These are phyloP conservation scores for Phaeosphaeria sp. DNA, from an alignment of 2,329 filamentous ascomycete species.

Conservation along the genomic window DNA sequence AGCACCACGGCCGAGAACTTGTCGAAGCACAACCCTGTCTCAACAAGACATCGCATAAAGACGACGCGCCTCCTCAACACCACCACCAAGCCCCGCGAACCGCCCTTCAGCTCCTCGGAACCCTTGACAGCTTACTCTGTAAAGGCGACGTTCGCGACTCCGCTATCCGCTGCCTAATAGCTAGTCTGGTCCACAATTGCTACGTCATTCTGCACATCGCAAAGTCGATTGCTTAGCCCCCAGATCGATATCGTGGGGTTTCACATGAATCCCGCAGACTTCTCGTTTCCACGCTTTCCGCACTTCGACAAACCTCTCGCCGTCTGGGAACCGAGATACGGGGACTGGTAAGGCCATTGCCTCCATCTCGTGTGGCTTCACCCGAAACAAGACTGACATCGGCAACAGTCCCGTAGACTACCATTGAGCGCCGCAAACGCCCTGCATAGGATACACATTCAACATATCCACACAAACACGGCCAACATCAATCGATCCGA, in stretches of 20 bases:
- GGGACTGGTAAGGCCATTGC: conserved; percentile 18
- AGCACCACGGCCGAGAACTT: conserved; percentile 27
- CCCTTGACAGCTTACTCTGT: conserved; percentile 2
- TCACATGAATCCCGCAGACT: conserved; percentile 35
- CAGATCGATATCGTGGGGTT: conserved; percentile 25
- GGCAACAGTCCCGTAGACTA: conserved; percentile 14
- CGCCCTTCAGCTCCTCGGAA: not conserved
- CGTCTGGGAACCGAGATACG: conserved; percentile 28
- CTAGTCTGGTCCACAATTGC: conserved; percentile 16
- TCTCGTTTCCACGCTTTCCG: conserved; percentile 32
- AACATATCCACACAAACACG: not conserved
- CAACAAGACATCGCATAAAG: conserved; percentile 34
- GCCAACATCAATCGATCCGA: not conserved
- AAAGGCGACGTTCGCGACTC: not conserved
- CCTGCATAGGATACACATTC: not conserved
- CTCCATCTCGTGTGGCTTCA: not conserved
- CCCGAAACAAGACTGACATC: conserved; percentile 19
- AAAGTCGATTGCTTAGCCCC: conserved; percentile 14
- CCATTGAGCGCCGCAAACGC: not conserved
- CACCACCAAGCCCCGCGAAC: not conserved
- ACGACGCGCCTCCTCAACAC: conserved; percentile 14
- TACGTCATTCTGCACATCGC: conserved; percentile 34
- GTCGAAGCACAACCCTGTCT: conserved; percentile 34
- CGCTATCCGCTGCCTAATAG: conserved; percentile 3
- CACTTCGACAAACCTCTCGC: conserved; percentile 36